A percentile compares a stretch with the other conserved stretches of the same genome.
Evolutionary conservation across 1,284 basidiomycete species (phyloP).

Genomic region (Sporisorium sorghi): DNA sequence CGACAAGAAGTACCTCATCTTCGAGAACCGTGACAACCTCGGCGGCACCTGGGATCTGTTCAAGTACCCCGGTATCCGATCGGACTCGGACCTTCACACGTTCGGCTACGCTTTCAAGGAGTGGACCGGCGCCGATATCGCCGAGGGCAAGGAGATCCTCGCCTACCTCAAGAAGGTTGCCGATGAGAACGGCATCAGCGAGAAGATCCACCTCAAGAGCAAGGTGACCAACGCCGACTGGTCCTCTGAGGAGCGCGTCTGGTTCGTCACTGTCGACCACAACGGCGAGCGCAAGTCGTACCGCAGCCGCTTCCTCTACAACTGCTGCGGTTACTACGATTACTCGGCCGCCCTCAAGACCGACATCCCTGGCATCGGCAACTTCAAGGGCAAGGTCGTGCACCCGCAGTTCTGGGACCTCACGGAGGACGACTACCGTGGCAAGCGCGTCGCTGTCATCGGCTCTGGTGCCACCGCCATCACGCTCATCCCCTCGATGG

Average conservation of each 20-base stretch:
- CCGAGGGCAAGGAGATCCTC: slow-evolving; percentile 59
- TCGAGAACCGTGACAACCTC: slow-evolving; percentile 51
- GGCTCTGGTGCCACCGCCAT: slow-evolving; percentile 67
- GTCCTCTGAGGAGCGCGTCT: slow-evolving; percentile 51
- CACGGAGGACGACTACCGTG: slow-evolving; percentile 59
- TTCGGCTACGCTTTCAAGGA: slow-evolving; percentile 57
- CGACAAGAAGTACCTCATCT: slow-evolving; percentile 55
- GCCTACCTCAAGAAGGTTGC: slow-evolving; percentile 62
- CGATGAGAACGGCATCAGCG: slow-evolving; percentile 58
- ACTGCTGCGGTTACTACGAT: slow-evolving; percentile 65
- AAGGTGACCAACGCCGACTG: slow-evolving; percentile 51
- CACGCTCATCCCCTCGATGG: slow-evolving; percentile 64
- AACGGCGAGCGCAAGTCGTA: slow-evolving; percentile 38
- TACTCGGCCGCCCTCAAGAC: slow-evolving; percentile 60
- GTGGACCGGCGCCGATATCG: slow-evolving; percentile 60
- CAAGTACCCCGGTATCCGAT: slow-evolving; percentile 57
- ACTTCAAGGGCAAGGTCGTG: slow-evolving; percentile 64
- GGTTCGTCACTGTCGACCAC: slow-evolving; percentile 49
- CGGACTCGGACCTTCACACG: slow-evolving; percentile 51
- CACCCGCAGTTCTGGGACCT: slow-evolving; percentile 65
- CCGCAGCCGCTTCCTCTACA: slow-evolving; percentile 55
- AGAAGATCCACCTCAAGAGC: slow-evolving; percentile 54
- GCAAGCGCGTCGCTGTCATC: slow-evolving; percentile 66
- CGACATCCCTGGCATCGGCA: slow-evolving; percentile 61
- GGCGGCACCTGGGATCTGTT: slow-evolving; percentile 66